These are phyloP conservation scores for Lathyrus tuberosus DNA, from an alignment of 306 rosid species.

Conservation along the genomic window DNA sequence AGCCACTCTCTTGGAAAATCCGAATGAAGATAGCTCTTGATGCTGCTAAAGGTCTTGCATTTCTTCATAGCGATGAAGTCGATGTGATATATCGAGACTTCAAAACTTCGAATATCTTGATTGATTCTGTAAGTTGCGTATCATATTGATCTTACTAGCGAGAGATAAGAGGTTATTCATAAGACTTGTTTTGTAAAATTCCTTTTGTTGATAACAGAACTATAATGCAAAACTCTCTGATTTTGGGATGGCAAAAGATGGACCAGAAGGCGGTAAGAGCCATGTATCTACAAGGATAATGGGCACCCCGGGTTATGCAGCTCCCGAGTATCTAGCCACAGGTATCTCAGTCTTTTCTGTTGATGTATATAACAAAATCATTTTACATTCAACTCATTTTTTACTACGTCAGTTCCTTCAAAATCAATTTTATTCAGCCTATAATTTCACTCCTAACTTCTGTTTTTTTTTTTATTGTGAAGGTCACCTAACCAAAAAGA, in stretches of 20 bases:
- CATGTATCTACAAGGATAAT: conserved; percentile 92
- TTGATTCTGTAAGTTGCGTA: conserved; percentile 67
- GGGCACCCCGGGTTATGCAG: conserved; percentile 94
- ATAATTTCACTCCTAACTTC: conserved; percentile 36
- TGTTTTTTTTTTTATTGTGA: conserved; percentile 38
- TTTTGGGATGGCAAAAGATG: conserved; percentile 95
- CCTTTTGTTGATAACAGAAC: conserved; percentile 51
- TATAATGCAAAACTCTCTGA: conserved; percentile 87
- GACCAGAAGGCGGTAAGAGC: conserved; percentile 80
- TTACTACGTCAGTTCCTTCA: neutral
- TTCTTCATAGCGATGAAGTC: conserved; percentile 85
- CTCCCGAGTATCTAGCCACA: conserved; percentile 93
- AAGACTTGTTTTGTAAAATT: conserved; percentile 38
- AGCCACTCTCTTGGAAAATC: conserved; percentile 84
- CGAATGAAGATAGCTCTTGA: conserved; percentile 84
- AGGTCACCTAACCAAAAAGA: conserved; percentile 89
- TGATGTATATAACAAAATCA: neutral
- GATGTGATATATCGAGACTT: conserved; percentile 89
- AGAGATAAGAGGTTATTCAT: conserved; percentile 19
- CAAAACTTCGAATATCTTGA: conserved; percentile 81
- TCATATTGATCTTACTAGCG: conserved; percentile 27
- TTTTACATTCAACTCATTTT: neutral
- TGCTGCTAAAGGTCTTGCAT: conserved; percentile 93
- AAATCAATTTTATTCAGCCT: neutral
- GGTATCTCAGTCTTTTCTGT: conserved; percentile 49